Conservation (phyloP, 1,284 basidiomycete genomes). For the Sphagnurus paluster region DNA sequence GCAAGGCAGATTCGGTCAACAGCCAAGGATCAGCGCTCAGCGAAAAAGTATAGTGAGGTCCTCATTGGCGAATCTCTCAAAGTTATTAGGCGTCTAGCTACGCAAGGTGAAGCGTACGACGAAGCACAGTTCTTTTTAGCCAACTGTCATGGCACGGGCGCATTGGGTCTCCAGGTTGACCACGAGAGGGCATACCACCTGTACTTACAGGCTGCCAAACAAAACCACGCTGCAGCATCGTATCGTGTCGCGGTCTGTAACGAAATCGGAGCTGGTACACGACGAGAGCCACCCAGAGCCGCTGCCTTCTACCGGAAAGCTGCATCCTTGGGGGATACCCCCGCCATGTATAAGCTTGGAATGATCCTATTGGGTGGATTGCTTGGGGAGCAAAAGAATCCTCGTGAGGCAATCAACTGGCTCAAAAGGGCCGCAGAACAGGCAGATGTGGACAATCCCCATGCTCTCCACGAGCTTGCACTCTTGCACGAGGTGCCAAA, state of each 20-base stretch:
- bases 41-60: constrained; percentile 88
- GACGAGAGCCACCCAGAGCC: constrained; percentile 84
- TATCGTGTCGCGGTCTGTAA: constrained; percentile 99
- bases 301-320: constrained; percentile 97
- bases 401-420: constrained; percentile 94
- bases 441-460: constrained; percentile 98
- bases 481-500: constrained; percentile 84
- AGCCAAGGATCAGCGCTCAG: constrained; percentile 75
- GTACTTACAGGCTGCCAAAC: constrained; percentile 97
- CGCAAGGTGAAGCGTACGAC: constrained; percentile 86
- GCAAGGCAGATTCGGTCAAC: constrained; percentile 85
- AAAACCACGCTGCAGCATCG: constrained; percentile 93
- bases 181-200: constrained; percentile 98
- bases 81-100: constrained; percentile 89
- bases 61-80: constrained; percentile 91
- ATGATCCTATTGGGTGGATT: constrained; percentile 91
- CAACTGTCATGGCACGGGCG: constrained; percentile 96
- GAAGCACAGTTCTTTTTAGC: constrained; percentile 99
- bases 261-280: constrained; percentile 98
- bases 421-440: constrained; percentile 93
- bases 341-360: constrained; percentile 99
- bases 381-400: constrained; percentile 83
- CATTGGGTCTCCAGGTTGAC: constrained; percentile 92
- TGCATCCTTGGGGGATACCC: constrained; percentile 92
- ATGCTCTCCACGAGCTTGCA: constrained; percentile 96